Conservation (phyloP, 169 alveolate species). For the Eimeria acervulina region DNA sequence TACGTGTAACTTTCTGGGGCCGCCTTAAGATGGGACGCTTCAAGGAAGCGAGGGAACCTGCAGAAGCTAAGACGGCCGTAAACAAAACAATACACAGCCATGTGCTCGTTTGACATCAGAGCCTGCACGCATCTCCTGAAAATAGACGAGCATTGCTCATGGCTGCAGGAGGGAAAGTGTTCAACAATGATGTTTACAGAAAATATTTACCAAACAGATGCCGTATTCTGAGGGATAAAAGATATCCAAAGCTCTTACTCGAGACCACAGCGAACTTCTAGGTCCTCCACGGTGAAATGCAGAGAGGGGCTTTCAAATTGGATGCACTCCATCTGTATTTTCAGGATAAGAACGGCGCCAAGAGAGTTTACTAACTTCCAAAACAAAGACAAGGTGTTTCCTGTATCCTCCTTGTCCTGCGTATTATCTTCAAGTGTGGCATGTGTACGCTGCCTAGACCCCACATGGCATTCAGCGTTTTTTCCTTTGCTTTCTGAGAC, state of each 20-base stretch:
- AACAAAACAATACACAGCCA: background rate
- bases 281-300: slow-evolving; percentile 56
- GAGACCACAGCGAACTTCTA: slow-evolving; percentile 40
- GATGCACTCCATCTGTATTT: slow-evolving; percentile 8
- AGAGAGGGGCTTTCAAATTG: slow-evolving; percentile 59
- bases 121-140: background rate
- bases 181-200: background rate
- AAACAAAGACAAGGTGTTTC: background rate
- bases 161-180: background rate
- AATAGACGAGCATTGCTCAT: background rate
- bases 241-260: slow-evolving; percentile 3
- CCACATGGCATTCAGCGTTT: background rate
- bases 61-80: slow-evolving; percentile 3
- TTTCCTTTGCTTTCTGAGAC: slow-evolving; percentile 22
- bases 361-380: background rate
- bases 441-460: background rate
- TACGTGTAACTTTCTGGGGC: background rate
- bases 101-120: background rate
- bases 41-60: slow-evolving; percentile 7
- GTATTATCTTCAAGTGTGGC: background rate
- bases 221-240: background rate
- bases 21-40: background rate
- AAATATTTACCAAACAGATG: background rate
- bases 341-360: background rate
- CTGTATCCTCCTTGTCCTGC: background rate